Conservation (phyloP, 495 filamentous ascomycete genomes). For the Neohortaea acidophila region DNA sequence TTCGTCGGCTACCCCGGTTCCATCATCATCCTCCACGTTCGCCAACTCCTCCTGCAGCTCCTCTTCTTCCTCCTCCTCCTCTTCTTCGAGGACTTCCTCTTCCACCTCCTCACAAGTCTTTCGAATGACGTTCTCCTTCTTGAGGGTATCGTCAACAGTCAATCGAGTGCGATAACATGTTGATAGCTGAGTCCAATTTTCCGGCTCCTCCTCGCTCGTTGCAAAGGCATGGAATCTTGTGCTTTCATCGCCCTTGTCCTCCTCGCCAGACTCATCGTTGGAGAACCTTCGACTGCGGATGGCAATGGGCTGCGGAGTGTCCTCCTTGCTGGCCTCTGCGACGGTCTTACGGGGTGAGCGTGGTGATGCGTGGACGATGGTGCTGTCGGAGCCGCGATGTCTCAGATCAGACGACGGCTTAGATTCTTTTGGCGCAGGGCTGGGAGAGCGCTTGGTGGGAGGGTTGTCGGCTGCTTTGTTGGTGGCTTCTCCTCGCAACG, state of each 20-base stretch:
- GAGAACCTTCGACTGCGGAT: conserved; percentile 21
- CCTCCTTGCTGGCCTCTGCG: conserved; percentile 9
- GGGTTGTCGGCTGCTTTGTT: conserved; percentile 11
- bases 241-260: conserved; percentile 49
- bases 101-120: conserved; percentile 81
- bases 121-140: conserved; percentile 79
- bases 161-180: conserved; percentile 48
- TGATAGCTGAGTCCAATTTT: conserved; percentile 69
- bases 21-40: conserved; percentile 36
- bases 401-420: conserved; percentile 1
- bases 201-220: conserved; percentile 60
- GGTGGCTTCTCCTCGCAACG: conserved; percentile 29
- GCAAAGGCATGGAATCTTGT: conserved; percentile 90
- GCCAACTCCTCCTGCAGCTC: conserved; percentile 20
- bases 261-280: conserved; percentile 41
- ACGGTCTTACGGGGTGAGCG: conserved; percentile 20
- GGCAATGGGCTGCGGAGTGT: conserved; percentile 8
- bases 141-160: conserved; percentile 76
- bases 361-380: conserved; percentile 28
- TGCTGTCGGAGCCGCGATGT: conserved; percentile 37
- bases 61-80: conserved; percentile 32
- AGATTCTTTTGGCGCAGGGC: conserved; percentile 27
- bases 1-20: conserved; percentile 41
- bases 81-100: conserved; percentile 53
- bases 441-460: conserved; percentile 15